Conservation (phyloP, 169 alveolate genomes). For the Plasmodium ovale region DNA sequence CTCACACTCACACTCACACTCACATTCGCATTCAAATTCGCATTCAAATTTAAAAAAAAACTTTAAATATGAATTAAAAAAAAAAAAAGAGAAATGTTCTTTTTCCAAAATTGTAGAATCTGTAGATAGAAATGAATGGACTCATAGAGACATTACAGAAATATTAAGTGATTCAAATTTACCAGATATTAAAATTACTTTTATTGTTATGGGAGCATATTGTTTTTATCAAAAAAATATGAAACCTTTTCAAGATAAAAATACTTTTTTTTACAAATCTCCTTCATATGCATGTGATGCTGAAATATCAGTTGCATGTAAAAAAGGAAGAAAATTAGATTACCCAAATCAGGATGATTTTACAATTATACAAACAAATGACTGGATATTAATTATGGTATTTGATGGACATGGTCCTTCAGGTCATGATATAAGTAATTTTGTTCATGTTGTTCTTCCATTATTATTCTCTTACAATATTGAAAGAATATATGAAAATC, state of each 20-base stretch:
- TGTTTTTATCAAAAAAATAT: slow-evolving; percentile 42
- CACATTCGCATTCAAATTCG: no score
- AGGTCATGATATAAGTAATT: slow-evolving; percentile 87
- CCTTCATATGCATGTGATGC: slow-evolving; percentile 77
- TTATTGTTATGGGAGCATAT: slow-evolving; percentile 75
- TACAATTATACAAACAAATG: slow-evolving; percentile 80
- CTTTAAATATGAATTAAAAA: slow-evolving; percentile 56
- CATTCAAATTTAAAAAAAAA: slow-evolving; percentile 28
- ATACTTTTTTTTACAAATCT: slow-evolving; percentile 73
- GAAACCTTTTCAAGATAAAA: slow-evolving; percentile 75
- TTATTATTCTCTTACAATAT: slow-evolving; percentile 77
- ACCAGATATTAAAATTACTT: slow-evolving; percentile 55
- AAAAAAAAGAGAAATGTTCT: slow-evolving; percentile 62
- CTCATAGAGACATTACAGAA: slow-evolving; percentile 62
- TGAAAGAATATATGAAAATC: slow-evolving; percentile 72
- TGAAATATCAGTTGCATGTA: slow-evolving; percentile 78
- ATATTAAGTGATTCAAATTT: slow-evolving; percentile 47
- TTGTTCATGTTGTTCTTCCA: slow-evolving; percentile 83
- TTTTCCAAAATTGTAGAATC: slow-evolving; percentile 71
- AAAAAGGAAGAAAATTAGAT: slow-evolving; percentile 85
- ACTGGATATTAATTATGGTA: slow-evolving; percentile 83
- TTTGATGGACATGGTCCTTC: slow-evolving; percentile 91
- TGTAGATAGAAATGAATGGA: slow-evolving; percentile 28
- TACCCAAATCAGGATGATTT: slow-evolving; percentile 87
- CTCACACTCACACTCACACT: no score